Evolutionary conservation across 352 stramenopile species (phyloP), one percentile per base, ranked within the genome.

Genomic region (Pythium insidiosum): DNA sequence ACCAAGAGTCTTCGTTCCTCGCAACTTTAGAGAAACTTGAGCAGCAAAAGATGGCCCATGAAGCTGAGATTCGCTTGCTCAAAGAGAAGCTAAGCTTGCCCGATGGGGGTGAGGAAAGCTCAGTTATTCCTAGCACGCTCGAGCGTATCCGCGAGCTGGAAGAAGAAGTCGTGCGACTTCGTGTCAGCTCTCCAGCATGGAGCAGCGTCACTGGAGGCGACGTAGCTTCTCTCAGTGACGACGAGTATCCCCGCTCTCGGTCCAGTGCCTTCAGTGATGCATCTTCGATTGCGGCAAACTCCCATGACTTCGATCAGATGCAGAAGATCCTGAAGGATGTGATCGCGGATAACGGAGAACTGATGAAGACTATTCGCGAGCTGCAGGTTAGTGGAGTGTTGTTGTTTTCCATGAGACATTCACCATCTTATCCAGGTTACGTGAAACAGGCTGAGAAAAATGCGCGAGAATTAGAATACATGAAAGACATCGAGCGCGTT

Each of bases 281-380:
- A n/a, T n/a, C n/a, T n/a, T n/a, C n/a, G n/a, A n/a, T n/a, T n/a
- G n/a, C n/a, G n/a, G n/a, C n/a, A n/a, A n/a, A n/a, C n/a, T n/a
- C n/a, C n/a, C n/a, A n/a, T n/a, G n/a, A n/a, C n/a, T n/a, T n/a
- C n/a, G n/a, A n/a, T n/a, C n/a, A n/a, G n/a, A n/a, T 81, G 10
- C 61, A 80, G 38, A 74, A 63, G 20, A 35, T 81, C 22, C 39
- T 88, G 9, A 57, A 80, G 25, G 60, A 48, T 28, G 66, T 71
- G 28, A 37, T 88, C 9, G 63, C 52, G 20, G 71, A 85, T 39
- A 85, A 84, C 25, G 60, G 61, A 33, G 63, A 84, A 29, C 60
- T 88, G 30, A 56, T 81, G 25, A 67, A 75, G 40, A 82, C 68
- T 15, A 65, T 84, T 42, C 63, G 69, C 50, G 58, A 77, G n/a